A percentile compares a stretch with the other conserved stretches of the same genome.
Conservation (phyloP, 1,284 basidiomycete genomes). For the Cystobasidiaceae sp. region DNA sequence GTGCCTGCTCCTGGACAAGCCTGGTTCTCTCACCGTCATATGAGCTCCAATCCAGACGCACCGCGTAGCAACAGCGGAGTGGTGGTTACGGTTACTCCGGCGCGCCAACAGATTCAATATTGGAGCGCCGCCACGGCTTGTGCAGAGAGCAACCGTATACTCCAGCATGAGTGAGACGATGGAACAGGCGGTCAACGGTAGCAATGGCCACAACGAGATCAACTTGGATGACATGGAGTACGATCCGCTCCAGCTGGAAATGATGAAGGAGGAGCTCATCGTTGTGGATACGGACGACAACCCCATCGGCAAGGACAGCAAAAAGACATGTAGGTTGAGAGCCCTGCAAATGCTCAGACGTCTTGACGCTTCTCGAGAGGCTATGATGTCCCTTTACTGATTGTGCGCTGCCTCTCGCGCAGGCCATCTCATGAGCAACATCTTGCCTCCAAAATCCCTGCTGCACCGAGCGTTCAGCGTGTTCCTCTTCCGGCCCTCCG, state of each 20-base stretch:
- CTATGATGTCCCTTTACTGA: not conserved
- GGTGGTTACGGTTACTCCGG: too few relatives aligned
- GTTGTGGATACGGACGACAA: constrained; percentile 85
- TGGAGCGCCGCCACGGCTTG: too few relatives aligned
- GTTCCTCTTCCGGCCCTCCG: constrained; percentile 89
- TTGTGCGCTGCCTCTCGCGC: constrained; percentile 12
- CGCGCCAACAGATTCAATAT: too few relatives aligned
- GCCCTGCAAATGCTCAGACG: too few relatives aligned
- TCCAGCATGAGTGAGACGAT: too few relatives aligned
- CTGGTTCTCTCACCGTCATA: too few relatives aligned
- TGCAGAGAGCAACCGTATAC: too few relatives aligned
- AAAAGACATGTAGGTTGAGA: constrained; percentile 94
- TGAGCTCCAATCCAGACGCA: too few relatives aligned
- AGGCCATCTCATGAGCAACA: constrained; percentile 98
- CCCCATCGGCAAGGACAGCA: constrained; percentile 84
- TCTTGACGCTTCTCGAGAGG: too few relatives aligned
- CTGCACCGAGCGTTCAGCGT: constrained; percentile 97
- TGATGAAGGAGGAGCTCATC: constrained; percentile 98
- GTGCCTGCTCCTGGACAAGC: too few relatives aligned
- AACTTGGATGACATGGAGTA: constrained; percentile 38
- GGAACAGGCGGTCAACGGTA: not conserved
- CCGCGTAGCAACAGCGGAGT: too few relatives aligned
- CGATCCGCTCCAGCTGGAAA: constrained; percentile 54
- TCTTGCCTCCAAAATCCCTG: constrained; percentile 60
- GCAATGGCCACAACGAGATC: constrained; percentile 1